Base-by-base conservation (phyloP, 352 stramenopile species). In the Phytophthora idaei region DNA sequence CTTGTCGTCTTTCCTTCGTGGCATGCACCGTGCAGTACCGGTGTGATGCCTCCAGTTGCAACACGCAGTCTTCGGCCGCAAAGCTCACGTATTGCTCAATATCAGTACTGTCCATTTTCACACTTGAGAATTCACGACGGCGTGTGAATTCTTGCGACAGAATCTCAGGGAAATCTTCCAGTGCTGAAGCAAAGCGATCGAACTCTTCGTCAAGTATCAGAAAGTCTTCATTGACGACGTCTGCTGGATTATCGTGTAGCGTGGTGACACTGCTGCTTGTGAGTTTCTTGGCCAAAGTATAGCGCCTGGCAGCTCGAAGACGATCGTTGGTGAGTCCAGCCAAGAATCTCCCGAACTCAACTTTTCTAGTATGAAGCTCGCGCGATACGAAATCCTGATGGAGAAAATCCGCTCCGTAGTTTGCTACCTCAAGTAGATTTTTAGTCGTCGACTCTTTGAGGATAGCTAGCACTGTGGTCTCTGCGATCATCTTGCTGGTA, bases 1-100 rank as follows among this genome's bases (percentile, higher is more conserved):
- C 85, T 63, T 89, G 82, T 14, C 79, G 78, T 12, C 83, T 75
- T 53, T 85, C 78, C 56, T 92, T 94, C 5, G 83, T 94, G 11
- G 81, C 85, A 25, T 88, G 52, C 3, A 90, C 82, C 1, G 85
- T 89, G 57, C 83, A 92, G 49, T 94, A 92, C 17, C 74, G 71
- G 61, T 90, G 75, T 7, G 85, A 77, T 12, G 68, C 73, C 31
- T 91, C 83, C 6, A 94, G 77, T 50, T 92, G 81, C 28, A 92
- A 39, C 39, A 92, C 57, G 27, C 85, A 91, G 61, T 94, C 84
- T 69, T 92, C 81, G 14, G 89, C 81, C 0, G 83, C 89, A 45
- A 94, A 88, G 48, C 74, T 92, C n/a, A 92, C 71, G 2, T 81
- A 76, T 7, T 71, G 66, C 48, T 87, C 83, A 28, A 94, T 57